Evolutionary conservation across 2,329 filamentous ascomycete species (phyloP), one percentile per base, ranked within the genome.

Genomic region (Ceratocystis cubensis): DNA sequence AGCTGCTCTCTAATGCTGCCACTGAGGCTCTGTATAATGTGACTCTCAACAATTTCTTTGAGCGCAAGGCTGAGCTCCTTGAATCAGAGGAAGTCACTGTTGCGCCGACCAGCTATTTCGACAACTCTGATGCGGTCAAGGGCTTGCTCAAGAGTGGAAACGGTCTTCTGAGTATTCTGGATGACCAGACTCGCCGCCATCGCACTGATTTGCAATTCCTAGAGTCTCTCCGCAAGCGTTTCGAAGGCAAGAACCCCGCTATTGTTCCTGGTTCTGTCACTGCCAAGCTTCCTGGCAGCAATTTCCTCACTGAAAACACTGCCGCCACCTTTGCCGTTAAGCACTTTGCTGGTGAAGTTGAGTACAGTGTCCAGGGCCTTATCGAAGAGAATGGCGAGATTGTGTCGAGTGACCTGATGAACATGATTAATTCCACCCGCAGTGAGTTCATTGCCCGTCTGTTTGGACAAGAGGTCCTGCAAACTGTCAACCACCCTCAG

Each of bases 371-470:
- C 69, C 87, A 88, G 71, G 90, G 90, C 4, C 79, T 99, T 25
- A 82, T 97, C 2, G 94, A 99, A 75, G 92, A 96, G 76, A 99
- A 99, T 70, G 91, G 92, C 65, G 94, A 99, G 74, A 85, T 96
- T 69, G 94, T 99, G 69, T 96, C 92, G 3, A 93, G 91, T 30
- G 94, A 99, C 75, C 79, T 99, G 71, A 91, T 99, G 81, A 96
- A 96, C 76, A 82, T 99, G 71, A 88, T 99, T 76, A 89, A 88
- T 72, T 86, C 86, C 3, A 93, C 91, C 67, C 92, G 89, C 76
- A 96, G 89, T 74, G 84, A 89, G 50, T 99, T 99, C 71, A 86
- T 99, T 17, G 81, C 87, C 41, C 88, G 92, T 63, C 84, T 99
- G 1, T 97, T 99, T 72, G 93, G 92, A n/a, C 94, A 97, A 75